These are phyloP conservation scores for Pleurozium schreberi DNA, from an alignment of 225 moss, liverwort and hornwort genomes.

Conservation along the genomic window DNA sequence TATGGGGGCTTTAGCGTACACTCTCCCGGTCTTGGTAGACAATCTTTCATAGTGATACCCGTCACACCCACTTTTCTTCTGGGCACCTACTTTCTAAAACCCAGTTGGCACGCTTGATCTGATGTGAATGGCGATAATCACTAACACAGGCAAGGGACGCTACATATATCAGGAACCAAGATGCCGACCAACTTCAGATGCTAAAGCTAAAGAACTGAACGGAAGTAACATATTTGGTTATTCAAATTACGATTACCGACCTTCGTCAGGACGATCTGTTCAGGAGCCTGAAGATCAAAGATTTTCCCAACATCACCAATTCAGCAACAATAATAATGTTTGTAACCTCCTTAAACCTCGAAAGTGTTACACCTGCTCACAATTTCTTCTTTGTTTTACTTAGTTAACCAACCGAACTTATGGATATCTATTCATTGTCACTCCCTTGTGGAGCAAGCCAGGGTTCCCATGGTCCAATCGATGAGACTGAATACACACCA, in stretches of 20 bases:
- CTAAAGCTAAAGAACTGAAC: slow-evolving; percentile 44
- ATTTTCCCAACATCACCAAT: neutral
- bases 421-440: neutral
- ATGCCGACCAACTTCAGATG: slow-evolving; percentile 38
- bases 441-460: slow-evolving; percentile 55
- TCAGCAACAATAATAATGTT: slow-evolving; percentile 4
- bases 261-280: slow-evolving; percentile 16
- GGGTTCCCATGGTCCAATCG: slow-evolving; percentile 51
- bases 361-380: neutral
- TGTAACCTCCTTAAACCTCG: neutral
- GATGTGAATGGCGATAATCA: neutral
- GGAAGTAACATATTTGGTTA: slow-evolving; percentile 43
- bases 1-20: slow-evolving; percentile 58
- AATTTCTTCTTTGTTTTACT: neutral
- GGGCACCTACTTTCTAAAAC: neutral
- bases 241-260: slow-evolving; percentile 7
- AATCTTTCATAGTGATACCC: slow-evolving; percentile 9
- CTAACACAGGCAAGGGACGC: neutral
- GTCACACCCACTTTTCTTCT: neutral
- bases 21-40: slow-evolving; percentile 48
- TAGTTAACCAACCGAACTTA: neutral
- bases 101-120: slow-evolving; percentile 4
- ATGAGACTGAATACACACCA: slow-evolving; percentile 20
- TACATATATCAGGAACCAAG: slow-evolving; percentile 25
- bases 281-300: slow-evolving; percentile 4